Evolutionary conservation across 768 basidiomycete species (phyloP), one percentile per base, ranked within the genome.

Genomic region (Rhodotorula kratochvilovae): DNA sequence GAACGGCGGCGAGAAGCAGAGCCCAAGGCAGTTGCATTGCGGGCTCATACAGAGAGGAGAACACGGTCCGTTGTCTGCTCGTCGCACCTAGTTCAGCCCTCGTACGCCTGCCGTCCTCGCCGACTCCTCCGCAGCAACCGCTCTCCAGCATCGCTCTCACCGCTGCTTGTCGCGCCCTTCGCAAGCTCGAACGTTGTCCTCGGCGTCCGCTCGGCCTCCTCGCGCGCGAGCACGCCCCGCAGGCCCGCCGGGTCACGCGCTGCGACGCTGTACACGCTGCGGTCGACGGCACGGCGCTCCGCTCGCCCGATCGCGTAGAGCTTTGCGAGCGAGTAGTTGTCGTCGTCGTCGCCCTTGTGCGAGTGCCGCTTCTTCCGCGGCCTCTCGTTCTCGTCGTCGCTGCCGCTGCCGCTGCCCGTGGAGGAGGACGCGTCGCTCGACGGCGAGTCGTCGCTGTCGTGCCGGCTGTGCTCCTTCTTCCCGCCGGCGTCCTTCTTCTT

Each of bases 311-410:
- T 35, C 25, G 19, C 46, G 36, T 58, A 46, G 25, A 63, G 27
- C 35, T 69, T 69, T 19, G 68, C 54, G 16, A 69, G 50, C 11
- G 68, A 53, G 21, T 36, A 27, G 29, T 60, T 48, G 15, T 42
- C 56, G n/a, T 60, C 50, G 29, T 42, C 42, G 12, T 61, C 50
- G n/a, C 29, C n/a, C 16, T 27, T 13, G 27, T 19, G 6, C 59
- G 29, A 33, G 21, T 35, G 17, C 11, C 23, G 16, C 19, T 27
- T 36, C 19, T 33, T 45, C n/a, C 43, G 50, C 62, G 19, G n/a
- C 31, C 23, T 35, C 15, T 25, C 43, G 29, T 61, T 58, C 10
- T 43, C 36, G 36, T 63, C 62, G 62, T 53, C 62, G 25, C 33
- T 2, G 8, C 42, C 36, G 55, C 48, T 6, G 39, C 39, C n/a